Percentiles rank a stretch among this genome's conserved stretches.
These are phyloP conservation scores for Linnemannia exigua DNA, from an alignment of 192 early-diverging fungal genomes.

Conservation along the genomic window DNA sequence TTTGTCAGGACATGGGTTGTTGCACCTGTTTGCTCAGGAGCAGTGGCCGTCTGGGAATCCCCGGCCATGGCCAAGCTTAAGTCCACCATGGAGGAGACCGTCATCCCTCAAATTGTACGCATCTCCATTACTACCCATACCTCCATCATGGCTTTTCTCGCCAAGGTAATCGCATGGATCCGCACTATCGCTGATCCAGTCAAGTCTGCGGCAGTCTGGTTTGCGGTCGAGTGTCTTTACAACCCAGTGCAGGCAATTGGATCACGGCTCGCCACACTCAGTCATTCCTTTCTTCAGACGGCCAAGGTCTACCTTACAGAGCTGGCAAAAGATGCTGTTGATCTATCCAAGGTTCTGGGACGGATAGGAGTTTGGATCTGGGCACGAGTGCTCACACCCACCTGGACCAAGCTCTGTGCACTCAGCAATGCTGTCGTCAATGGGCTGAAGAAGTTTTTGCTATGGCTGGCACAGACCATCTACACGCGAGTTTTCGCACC, in stretches of 20 bases:
- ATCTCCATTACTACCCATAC: not conserved
- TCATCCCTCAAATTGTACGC: constrained; percentile 13
- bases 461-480: constrained; percentile 18
- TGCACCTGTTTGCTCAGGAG: not conserved
- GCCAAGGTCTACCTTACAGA: constrained; percentile 49
- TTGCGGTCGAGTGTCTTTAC: constrained; percentile 37
- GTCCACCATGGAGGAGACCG: not conserved
- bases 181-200: constrained; percentile 15
- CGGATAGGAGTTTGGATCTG: constrained; percentile 36
- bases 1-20: constrained; percentile 19
- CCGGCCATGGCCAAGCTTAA: constrained; percentile 16
- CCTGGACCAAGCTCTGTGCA: not conserved
- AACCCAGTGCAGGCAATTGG: constrained; percentile 33
- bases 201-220: constrained; percentile 19
- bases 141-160: not conserved
- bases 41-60: not conserved
- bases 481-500: constrained; percentile 15
- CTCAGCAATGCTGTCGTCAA: not conserved
- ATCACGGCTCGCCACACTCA: constrained; percentile 14
- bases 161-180: not conserved
- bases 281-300: constrained; percentile 27
- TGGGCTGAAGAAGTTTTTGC: constrained; percentile 10
- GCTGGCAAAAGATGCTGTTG: constrained; percentile 39
- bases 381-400: constrained; percentile 15
- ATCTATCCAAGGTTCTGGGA: constrained; percentile 20